A percentile compares a stretch with the other conserved stretches of the same genome.
These are phyloP conservation scores for Amesomyces nigricolor DNA, from an alignment of 2,329 filamentous ascomycete genomes.

Conservation along the genomic window DNA sequence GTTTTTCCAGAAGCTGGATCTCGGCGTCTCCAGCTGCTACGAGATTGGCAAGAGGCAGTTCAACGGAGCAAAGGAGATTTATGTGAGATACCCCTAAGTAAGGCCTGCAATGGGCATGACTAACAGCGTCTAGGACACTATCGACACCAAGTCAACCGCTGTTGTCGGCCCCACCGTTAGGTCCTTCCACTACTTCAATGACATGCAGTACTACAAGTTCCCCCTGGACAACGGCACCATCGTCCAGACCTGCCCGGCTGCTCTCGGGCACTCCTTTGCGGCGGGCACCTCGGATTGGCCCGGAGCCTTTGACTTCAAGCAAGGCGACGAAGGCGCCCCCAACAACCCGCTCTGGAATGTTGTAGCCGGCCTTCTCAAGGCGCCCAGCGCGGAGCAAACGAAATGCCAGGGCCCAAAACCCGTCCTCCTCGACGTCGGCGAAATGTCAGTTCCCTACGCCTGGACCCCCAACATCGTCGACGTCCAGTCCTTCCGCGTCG, in stretches of 20 bases:
- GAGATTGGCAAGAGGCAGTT: slow-evolving; percentile 68
- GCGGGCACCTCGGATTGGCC: slow-evolving; percentile 87
- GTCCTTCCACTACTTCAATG: slow-evolving; percentile 73
- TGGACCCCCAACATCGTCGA: slow-evolving; percentile 91
- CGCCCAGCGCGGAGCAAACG: slow-evolving; percentile 62
- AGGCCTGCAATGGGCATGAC: background rate
- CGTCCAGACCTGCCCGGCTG: slow-evolving; percentile 74
- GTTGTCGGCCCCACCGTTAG: slow-evolving; percentile 62
- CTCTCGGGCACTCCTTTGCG: slow-evolving; percentile 83
- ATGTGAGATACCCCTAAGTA: slow-evolving; percentile 27
- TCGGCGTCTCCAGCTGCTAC: slow-evolving; percentile 68
- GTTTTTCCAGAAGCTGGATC: slow-evolving; percentile 57
- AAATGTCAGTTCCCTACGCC: slow-evolving; percentile 65
- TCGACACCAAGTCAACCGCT: slow-evolving; percentile 42
- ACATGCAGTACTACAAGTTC: slow-evolving; percentile 71
- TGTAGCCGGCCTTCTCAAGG: slow-evolving; percentile 64
- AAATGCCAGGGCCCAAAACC: slow-evolving; percentile 77
- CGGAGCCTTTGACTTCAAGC: slow-evolving; percentile 83
- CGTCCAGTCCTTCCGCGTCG: slow-evolving; percentile 75
- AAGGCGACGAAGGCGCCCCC: slow-evolving; percentile 67
- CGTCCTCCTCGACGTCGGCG: slow-evolving; percentile 79
- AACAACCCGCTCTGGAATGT: slow-evolving; percentile 74
- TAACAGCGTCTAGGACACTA: slow-evolving; percentile 42
- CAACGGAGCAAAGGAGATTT: slow-evolving; percentile 49
- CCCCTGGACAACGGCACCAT: slow-evolving; percentile 63